Percentiles rank a stretch among this genome's conserved stretches.
Evolutionary conservation across 768 basidiomycete genomes (phyloP).

Genomic region (Leucocoprinus birnbaumii): DNA sequence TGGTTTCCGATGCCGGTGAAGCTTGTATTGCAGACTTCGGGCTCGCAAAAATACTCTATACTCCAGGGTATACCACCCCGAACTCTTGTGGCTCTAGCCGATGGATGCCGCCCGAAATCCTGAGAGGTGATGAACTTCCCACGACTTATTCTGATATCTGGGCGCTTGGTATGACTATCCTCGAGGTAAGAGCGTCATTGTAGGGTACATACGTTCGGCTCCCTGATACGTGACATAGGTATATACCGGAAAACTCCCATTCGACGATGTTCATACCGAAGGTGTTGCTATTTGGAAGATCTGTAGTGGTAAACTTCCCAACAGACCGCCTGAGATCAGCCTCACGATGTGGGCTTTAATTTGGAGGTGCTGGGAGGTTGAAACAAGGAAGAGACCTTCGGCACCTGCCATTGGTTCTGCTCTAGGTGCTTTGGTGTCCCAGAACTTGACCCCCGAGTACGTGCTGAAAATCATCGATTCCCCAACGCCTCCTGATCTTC

Average conservation of each 20-base stretch:
- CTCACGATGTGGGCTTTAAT: conserved; percentile 7
- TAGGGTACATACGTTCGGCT: not conserved
- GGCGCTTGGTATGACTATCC: conserved; percentile 33
- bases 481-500: no score
- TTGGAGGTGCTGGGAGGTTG: conserved; percentile 8
- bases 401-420: not conserved
- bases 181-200: conserved; percentile 25
- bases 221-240: conserved; percentile 6
- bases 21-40: conserved; percentile 38
- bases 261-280: conserved; percentile 10
- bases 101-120: conserved; percentile 37
- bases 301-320: conserved; percentile 4
- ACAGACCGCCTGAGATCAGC: conserved; percentile 7
- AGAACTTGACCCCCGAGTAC: not conserved
- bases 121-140: conserved; percentile 11
- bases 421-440: not conserved
- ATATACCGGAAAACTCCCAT: conserved; percentile 13
- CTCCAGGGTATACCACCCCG: conserved; percentile 30
- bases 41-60: conserved; percentile 30
- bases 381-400: conserved; percentile 8
- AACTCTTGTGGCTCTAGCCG: conserved; percentile 27
- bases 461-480: not conserved
- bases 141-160: conserved; percentile 29
- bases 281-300: conserved; percentile 5
- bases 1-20: conserved; percentile 26